These are phyloP conservation scores for Friedmanniomyces endolithicus DNA, from an alignment of 495 filamentous ascomycete species.

Conservation along the genomic window DNA sequence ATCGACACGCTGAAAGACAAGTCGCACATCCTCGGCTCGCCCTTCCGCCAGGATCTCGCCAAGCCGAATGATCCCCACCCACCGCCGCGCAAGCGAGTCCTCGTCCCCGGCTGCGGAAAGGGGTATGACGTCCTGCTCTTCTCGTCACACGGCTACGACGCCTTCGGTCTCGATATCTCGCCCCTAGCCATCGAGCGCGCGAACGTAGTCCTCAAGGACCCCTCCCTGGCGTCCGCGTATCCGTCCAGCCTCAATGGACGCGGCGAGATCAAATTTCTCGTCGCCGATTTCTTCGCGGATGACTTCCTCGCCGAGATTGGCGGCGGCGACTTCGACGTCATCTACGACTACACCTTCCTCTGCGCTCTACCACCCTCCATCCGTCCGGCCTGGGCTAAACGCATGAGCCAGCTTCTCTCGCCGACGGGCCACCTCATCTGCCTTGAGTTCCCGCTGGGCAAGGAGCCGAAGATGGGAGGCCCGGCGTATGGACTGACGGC, in stretches of 20 bases:
- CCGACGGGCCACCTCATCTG: slow-evolving; percentile 55
- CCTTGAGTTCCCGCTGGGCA: slow-evolving; percentile 68
- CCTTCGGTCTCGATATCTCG: slow-evolving; percentile 59
- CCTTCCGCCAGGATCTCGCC: slow-evolving; percentile 26
- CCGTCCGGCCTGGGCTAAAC: slow-evolving; percentile 57
- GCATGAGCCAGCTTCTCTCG: slow-evolving; percentile 51
- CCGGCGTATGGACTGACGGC: slow-evolving; percentile 58
- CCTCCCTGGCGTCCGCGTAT: slow-evolving; percentile 31
- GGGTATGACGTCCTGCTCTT: slow-evolving; percentile 31
- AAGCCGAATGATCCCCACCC: slow-evolving; percentile 23
- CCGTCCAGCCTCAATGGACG: slow-evolving; percentile 34
- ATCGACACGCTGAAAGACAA: slow-evolving; percentile 44
- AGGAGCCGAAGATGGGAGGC: slow-evolving; percentile 47
- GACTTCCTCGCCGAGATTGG: slow-evolving; percentile 36
- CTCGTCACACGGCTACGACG: slow-evolving; percentile 36
- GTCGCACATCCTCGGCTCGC: slow-evolving; percentile 35
- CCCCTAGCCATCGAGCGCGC: slow-evolving; percentile 43
- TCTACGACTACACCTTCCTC: slow-evolving; percentile 83
- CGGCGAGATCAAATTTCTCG: slow-evolving; percentile 47
- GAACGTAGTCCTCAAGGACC: slow-evolving; percentile 32
- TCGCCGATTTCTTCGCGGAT: slow-evolving; percentile 62
- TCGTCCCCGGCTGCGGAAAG: slow-evolving; percentile 55
- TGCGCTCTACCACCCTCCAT: slow-evolving; percentile 56
- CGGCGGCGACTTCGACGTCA: slow-evolving; percentile 53
- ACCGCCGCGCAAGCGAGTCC: slow-evolving; percentile 26